These are phyloP conservation scores for Peronospora farinosa DNA, from an alignment of 352 stramenopile genomes.

Conservation along the genomic window DNA sequence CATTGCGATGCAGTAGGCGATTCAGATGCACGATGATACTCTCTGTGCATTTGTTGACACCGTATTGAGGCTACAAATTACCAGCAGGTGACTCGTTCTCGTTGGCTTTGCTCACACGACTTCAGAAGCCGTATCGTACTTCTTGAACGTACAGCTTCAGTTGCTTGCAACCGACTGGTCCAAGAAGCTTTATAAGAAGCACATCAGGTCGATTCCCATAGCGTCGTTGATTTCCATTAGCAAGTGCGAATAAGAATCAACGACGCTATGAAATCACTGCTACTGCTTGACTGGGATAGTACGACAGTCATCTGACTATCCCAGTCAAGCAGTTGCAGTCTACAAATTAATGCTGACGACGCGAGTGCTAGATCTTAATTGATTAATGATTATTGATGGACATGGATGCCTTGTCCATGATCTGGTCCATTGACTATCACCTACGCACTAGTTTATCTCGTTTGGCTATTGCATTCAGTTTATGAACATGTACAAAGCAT, in stretches of 20 bases:
- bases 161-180: constrained; percentile 52
- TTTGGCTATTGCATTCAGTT: background rate
- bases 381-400: constrained; percentile 42
- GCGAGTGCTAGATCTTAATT: constrained; percentile 50
- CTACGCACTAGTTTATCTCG: background rate
- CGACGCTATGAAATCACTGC: constrained; percentile 35
- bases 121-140: constrained; percentile 54
- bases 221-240: constrained; percentile 19
- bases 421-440: constrained; percentile 26
- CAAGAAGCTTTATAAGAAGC: constrained; percentile 47
- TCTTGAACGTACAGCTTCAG: constrained; percentile 53
- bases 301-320: constrained; percentile 22
- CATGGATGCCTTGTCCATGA: constrained; percentile 29
- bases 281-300: too few relatives aligned
- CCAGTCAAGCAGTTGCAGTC: constrained; percentile 6
- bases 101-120: constrained; percentile 60
- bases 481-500: background rate
- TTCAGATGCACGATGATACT: constrained; percentile 43
- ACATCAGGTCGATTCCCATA: constrained; percentile 41
- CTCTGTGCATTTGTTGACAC: constrained; percentile 31
- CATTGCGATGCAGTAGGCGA: constrained; percentile 41
- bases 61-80: constrained; percentile 61
- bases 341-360: constrained; percentile 47
- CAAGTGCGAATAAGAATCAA: constrained; percentile 52
- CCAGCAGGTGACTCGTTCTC: constrained; percentile 69